These are phyloP conservation scores for Ogataea saltuana DNA, from an alignment of 805 yeast species.

Conservation along the genomic window DNA sequence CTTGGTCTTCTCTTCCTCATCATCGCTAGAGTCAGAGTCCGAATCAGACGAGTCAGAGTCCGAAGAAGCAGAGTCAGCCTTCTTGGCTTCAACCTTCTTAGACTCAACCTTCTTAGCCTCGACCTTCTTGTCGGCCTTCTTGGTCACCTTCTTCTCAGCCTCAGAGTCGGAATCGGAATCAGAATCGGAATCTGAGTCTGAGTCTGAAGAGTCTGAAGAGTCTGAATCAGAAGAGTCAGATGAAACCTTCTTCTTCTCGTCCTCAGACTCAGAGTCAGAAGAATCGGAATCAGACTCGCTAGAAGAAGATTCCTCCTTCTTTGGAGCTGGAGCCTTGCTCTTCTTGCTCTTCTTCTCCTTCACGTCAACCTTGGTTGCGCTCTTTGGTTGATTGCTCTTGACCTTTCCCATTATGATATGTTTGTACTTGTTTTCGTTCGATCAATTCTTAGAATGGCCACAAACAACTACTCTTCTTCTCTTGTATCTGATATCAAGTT, in stretches of 20 bases:
- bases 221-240: slow-evolving; percentile 13
- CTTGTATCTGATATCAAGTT: slow-evolving; percentile 2
- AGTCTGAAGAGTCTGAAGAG: not conserved
- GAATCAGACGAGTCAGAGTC: not conserved
- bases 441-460: not conserved
- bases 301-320: slow-evolving; percentile 17
- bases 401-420: slow-evolving; percentile 6
- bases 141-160: slow-evolving; percentile 15
- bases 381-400: slow-evolving; percentile 8
- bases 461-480: slow-evolving; percentile 1
- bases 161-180: slow-evolving; percentile 24
- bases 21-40: slow-evolving; percentile 5
- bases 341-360: slow-evolving; percentile 19
- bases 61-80: slow-evolving; percentile 22
- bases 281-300: slow-evolving; percentile 12
- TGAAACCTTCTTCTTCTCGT: too few relatives aligned
- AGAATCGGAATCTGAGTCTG: slow-evolving; percentile 14
- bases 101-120: slow-evolving; percentile 13
- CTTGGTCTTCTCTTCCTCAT: too few relatives aligned
- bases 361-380: slow-evolving; percentile 14
- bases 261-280: slow-evolving; percentile 12
- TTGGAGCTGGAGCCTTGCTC: slow-evolving; percentile 15
- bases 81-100: slow-evolving; percentile 30
- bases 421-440: not conserved
- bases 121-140: too few relatives aligned